Evolutionary conservation across 2,329 filamentous ascomycete genomes (phyloP), one percentile per base, ranked within the genome.

Genomic region (Magnaporthiopsis poae): DNA sequence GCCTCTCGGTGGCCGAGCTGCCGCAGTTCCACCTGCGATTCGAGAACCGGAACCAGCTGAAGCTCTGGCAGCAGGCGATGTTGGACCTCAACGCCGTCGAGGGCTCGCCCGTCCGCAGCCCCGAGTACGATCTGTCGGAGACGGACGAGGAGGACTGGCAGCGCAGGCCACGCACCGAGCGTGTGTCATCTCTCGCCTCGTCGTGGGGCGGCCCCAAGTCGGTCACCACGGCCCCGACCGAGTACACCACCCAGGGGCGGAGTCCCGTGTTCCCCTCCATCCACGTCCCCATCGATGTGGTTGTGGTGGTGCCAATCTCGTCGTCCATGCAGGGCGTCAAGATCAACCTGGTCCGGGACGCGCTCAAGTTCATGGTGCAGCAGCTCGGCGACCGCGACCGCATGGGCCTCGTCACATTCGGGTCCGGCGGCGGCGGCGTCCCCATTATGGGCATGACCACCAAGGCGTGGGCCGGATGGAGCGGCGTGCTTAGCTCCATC

Each of bases 261-360:
- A 83, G 75, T 73, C 79, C 79, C 65, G 72, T 73, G 66, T 79
- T 77, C 68, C 78, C 80, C 27, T 85, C 88, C 7, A 76, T 94
- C 63, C 95, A 99, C 74, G 91, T 98, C 21, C 94, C 95, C 1
- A 86, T 98, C 66, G 95, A 99, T 74, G 88, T 99, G 36, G 94
- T 99, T 0, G 92, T 98, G 0, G 95, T 99, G 29, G 93, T 99
- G 46, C 95, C 95, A 0, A 92, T 99, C 7, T 98, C 95, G 0
- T 96, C 94, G 0, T 98, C 95, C 0, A 99, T 98, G 94, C 95
- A 98, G 77, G 95, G 95, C n/a, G 86, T 99, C 68, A 99, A 99
- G 80, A 97, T 98, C 74, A 96, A 94, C 69, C 83, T 99, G 1
- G 86, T 99, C 18, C 88, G 92, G 60, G 95, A 99, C 77, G 90